A percentile compares a stretch with the other conserved stretches of the same genome.
phyloP scores from a whole-genome alignment of 768 basidiomycete genomes.

The Mycena galopus region DNA sequence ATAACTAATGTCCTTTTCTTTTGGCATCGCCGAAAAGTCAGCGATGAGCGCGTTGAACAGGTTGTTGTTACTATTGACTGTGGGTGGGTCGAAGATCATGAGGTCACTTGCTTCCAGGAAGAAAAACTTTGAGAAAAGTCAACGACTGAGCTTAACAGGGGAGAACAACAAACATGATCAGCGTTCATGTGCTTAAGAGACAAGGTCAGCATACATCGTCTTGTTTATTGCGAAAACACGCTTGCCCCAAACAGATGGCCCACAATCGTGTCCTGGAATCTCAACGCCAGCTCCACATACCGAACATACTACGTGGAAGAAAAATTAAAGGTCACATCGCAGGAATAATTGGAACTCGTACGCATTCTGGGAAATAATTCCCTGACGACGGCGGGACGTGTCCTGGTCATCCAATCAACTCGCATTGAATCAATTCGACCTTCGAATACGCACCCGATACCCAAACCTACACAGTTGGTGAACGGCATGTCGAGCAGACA shows the following conservation, averaged over 20 bases:
- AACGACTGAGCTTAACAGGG: conserved; percentile 24
- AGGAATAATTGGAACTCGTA: conserved; percentile 53
- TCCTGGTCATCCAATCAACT: conserved; percentile 55
- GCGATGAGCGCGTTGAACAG: conserved; percentile 71
- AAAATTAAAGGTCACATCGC: conserved; percentile 17
- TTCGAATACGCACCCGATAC: conserved; percentile 53
- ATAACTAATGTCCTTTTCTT: conserved; percentile 63
- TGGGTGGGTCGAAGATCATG: conserved; percentile 51
- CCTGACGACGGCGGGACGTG: conserved; percentile 89
- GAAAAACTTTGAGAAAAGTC: conserved; percentile 58
- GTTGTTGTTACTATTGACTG: conserved; percentile 39
- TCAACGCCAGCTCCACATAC: conserved; percentile 80
- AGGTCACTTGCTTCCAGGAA: conserved; percentile 70
- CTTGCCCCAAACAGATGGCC: conserved; percentile 88
- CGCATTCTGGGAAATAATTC: conserved; percentile 90
- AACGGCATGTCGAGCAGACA: background rate
- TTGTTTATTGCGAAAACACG: conserved; percentile 33
- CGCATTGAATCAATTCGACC: conserved; percentile 13
- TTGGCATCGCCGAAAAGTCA: conserved; percentile 76
- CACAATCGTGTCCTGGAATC: conserved; percentile 89
- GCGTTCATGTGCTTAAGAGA: conserved; percentile 81
- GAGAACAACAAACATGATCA: conserved; percentile 70
- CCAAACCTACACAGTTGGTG: conserved; percentile 56
- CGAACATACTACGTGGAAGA: conserved; percentile 65
- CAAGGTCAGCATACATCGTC: conserved; percentile 47